Percentiles rank a stretch among this genome's conserved stretches.
These are phyloP conservation scores for Mucor ambiguus DNA, from an alignment of 371 early-diverging fungal genomes.

Conservation along the genomic window DNA sequence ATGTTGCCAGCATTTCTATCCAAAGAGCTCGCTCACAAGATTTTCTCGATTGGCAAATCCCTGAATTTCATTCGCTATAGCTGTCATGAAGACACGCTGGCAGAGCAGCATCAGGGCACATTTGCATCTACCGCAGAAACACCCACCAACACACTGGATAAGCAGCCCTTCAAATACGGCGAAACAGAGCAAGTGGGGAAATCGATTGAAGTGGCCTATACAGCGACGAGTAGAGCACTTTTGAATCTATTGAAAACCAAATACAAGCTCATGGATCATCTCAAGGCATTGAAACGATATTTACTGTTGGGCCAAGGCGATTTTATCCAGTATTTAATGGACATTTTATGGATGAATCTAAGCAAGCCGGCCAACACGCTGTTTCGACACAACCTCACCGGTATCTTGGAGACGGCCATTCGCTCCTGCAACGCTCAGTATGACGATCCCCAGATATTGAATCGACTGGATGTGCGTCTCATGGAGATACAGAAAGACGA, in stretches of 20 bases:
- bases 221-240: slow-evolving; percentile 70
- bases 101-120: slow-evolving; percentile 28
- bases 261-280: slow-evolving; percentile 83
- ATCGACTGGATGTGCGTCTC: slow-evolving; percentile 78
- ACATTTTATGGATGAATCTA: slow-evolving; percentile 72
- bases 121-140: slow-evolving; percentile 2
- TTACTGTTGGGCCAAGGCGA: slow-evolving; percentile 96
- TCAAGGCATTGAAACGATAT: slow-evolving; percentile 86
- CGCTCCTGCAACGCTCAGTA: slow-evolving; percentile 91
- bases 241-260: slow-evolving; percentile 72
- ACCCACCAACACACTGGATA: slow-evolving; percentile 2
- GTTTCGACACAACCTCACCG: slow-evolving; percentile 88
- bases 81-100: slow-evolving; percentile 69
- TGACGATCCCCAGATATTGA: slow-evolving; percentile 79
- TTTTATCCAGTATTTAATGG: slow-evolving; percentile 89
- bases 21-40: slow-evolving; percentile 82
- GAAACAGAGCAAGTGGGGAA: slow-evolving; percentile 71
- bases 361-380: slow-evolving; percentile 76
- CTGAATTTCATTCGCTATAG: slow-evolving; percentile 90
- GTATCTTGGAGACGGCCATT: slow-evolving; percentile 83
- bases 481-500: slow-evolving; percentile 71
- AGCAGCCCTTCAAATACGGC: slow-evolving; percentile 65
- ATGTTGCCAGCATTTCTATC: slow-evolving; percentile 89
- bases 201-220: slow-evolving; percentile 76
- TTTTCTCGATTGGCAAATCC: slow-evolving; percentile 91